Conservation (phyloP, 495 filamentous ascomycete species). For the Bacidia gigantensis region DNA sequence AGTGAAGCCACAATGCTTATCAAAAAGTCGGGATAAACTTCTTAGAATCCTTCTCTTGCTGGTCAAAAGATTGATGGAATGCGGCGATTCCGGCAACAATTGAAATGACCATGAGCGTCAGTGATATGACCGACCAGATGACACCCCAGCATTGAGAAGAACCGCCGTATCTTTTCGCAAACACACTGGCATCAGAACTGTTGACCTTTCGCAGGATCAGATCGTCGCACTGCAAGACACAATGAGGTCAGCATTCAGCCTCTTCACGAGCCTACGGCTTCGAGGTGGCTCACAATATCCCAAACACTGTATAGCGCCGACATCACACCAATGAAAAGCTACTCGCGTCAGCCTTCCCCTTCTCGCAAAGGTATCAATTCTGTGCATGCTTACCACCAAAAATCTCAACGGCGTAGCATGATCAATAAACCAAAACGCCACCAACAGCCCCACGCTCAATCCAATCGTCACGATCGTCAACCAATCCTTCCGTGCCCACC, state of each 20-base stretch:
- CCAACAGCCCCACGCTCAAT: constrained; percentile 52
- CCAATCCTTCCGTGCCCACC: constrained; percentile 71
- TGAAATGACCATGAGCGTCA: constrained; percentile 53
- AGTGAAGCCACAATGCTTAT: no score
- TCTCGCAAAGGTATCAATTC: no score
- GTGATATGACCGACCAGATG: constrained; percentile 58
- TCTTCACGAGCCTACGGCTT: neutral
- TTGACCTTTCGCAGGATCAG: constrained; percentile 75
- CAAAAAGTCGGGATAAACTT: constrained; percentile 43
- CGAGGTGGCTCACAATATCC: constrained; percentile 53
- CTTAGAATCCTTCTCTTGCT: constrained; percentile 57
- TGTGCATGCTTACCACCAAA: no score
- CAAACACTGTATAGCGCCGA: constrained; percentile 62
- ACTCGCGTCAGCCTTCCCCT: no score
- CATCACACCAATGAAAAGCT: constrained; percentile 77
- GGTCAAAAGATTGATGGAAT: constrained; percentile 50
- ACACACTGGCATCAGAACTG: constrained; percentile 66
- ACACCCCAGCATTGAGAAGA: constrained; percentile 74
- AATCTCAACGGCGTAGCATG: constrained; percentile 60
- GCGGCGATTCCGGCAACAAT: constrained; percentile 65
- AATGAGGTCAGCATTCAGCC: neutral
- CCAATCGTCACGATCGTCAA: constrained; percentile 57
- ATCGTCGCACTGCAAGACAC: constrained; percentile 48
- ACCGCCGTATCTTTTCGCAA: constrained; percentile 62
- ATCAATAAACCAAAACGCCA: constrained; percentile 68